A percentile compares a stretch with the other conserved stretches of the same genome.
Conservation (phyloP, 148 eudicot genomes). For the Rhododendron henanense region DNA sequence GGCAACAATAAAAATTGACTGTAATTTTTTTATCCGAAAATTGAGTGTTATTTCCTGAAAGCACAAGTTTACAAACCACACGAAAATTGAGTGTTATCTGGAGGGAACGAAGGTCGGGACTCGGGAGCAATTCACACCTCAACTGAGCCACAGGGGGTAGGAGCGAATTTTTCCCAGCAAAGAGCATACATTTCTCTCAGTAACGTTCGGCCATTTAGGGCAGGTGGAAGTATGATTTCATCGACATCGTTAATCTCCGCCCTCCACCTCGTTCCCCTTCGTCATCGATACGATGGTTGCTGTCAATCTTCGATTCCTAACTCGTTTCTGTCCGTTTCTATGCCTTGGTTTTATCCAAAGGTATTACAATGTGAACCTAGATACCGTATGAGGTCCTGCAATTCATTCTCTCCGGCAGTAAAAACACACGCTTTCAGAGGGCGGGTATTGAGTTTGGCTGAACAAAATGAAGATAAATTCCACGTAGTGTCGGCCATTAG, state of each 20-base stretch:
- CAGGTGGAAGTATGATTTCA: background rate
- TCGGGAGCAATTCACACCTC: background rate
- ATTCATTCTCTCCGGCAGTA: background rate
- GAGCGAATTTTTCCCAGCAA: background rate
- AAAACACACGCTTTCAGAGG: background rate
- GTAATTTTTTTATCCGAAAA: too few species aligned
- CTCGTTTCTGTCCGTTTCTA: background rate
- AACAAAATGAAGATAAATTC: conserved; percentile 31
- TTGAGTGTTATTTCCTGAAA: too few species aligned
- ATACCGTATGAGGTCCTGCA: background rate
- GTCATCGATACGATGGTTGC: background rate
- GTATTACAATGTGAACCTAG: background rate
- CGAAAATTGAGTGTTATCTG: too few species aligned
- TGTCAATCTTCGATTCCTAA: background rate
- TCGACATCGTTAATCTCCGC: background rate
- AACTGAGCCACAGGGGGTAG: background rate
- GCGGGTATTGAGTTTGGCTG: background rate
- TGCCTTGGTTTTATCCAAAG: background rate
- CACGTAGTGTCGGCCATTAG: conserved; percentile 42
- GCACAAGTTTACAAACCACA: too few species aligned
- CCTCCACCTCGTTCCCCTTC: background rate
- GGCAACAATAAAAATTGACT: too few species aligned
- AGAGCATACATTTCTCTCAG: background rate
- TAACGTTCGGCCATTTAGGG: background rate
- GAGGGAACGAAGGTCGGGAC: too few species aligned